Evolutionary conservation across 257 asterid genomes (phyloP).

Genomic region (Solanum chiquidenum): DNA sequence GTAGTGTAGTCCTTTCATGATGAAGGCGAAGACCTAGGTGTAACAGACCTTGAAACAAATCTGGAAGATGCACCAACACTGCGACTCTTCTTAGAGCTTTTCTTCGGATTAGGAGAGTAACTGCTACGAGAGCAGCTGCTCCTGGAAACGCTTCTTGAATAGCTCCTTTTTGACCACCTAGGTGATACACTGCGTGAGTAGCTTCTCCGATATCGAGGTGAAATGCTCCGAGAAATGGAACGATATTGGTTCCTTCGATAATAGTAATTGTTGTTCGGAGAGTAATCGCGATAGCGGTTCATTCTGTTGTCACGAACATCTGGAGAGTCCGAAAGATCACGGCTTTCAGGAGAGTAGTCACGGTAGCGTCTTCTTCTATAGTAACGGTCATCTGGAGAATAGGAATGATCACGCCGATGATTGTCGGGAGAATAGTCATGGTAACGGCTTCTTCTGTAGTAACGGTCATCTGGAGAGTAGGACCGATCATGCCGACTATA

Average conservation of each 20-base stretch:
- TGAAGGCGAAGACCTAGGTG: conserved; percentile 9
- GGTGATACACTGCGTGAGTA: conserved; percentile 29
- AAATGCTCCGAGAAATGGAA: conserved; percentile 3
- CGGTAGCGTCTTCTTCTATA: conserved; percentile 16
- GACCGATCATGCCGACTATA: conserved; percentile 38
- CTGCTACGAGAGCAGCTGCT: conserved; percentile 11
- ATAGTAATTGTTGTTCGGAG: not conserved
- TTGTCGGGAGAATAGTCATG: not conserved
- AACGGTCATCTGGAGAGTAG: conserved; percentile 30
- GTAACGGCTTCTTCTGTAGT: conserved; percentile 18
- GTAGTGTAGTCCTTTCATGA: conserved; percentile 1
- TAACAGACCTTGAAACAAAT: conserved; percentile 29
- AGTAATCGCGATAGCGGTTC: not conserved
- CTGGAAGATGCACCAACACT: conserved; percentile 37
- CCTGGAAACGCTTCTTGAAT: conserved; percentile 37
- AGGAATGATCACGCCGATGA: conserved; percentile 21
- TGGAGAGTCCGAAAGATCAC: conserved; percentile 18
- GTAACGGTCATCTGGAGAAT: conserved; percentile 30
- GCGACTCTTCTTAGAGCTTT: conserved; percentile 27
- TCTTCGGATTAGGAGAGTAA: conserved; percentile 12
- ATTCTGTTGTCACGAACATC: not conserved
- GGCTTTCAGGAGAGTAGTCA: not conserved
- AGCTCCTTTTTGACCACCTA: conserved; percentile 23
- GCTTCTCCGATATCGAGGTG: conserved; percentile 19
- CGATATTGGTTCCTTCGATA: not conserved